phyloP scores from a whole-genome alignment of 2,329 filamentous ascomycete genomes.

The Periconia digitata region DNA sequence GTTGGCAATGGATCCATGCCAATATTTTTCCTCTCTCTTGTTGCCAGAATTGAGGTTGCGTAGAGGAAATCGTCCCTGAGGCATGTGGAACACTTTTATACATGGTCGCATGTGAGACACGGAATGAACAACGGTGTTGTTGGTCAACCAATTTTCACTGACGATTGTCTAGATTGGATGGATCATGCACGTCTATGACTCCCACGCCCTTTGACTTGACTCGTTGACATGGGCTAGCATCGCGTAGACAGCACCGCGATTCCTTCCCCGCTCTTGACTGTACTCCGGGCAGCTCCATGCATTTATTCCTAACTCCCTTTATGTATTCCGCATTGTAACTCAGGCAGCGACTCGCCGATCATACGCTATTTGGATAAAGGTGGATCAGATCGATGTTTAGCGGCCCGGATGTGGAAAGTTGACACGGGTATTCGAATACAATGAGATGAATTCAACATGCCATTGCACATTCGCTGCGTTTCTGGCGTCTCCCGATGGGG shows the following conservation, averaged over 20 bases:
- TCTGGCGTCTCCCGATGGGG: no score
- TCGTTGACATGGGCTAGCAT: background rate
- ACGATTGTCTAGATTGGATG: background rate
- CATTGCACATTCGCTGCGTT: background rate
- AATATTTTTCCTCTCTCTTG: background rate
- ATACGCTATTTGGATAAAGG: no score
- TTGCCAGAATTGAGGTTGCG: no score
- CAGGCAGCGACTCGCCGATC: no score
- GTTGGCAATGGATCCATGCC: conserved; percentile 33
- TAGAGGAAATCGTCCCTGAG: no score
- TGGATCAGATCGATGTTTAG: no score
- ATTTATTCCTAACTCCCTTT: no score
- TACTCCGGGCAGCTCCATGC: no score
- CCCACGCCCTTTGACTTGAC: background rate
- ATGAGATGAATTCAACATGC: background rate
- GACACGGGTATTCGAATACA: no score
- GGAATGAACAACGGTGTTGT: background rate
- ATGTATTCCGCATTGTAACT: no score
- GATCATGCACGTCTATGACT: background rate
- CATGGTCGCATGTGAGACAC: background rate
- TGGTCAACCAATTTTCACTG: background rate
- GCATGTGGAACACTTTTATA: no score
- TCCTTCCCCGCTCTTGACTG: background rate
- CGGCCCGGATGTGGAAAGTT: no score
- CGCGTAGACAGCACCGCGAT: background rate